Evolutionary conservation across 2,329 filamentous ascomycete species (phyloP), one percentile per base, ranked within the genome.

Genomic region (Diaporthe sp.): DNA sequence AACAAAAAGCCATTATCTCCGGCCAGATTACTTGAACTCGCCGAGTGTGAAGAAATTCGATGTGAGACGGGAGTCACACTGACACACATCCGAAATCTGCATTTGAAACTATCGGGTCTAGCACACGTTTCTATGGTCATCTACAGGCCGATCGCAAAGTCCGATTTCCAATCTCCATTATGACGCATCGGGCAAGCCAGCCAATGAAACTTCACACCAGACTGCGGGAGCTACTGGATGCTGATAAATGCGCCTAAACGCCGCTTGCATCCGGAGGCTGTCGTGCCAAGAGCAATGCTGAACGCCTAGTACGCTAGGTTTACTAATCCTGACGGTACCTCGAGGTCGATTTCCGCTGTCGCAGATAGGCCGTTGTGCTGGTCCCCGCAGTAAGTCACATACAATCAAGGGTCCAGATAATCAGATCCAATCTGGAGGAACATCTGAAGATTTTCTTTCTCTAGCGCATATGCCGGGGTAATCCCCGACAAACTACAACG

Each of bases 211-310:
- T 13, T 22, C 4, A 17, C 47, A 17, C 50, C 52, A 55, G 22
- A 35, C 38, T 40, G 40, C 15, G 30, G 33, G 45, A 30, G 40
- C 60, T 38, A 30, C 40, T 57, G 50, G 40, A 7, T 47, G 72
- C 72, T 73, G 72, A 73, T 73, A 70, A 73, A 73, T 69, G 72
- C 72, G 25, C 61, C 72, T 38, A 73, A 64, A 38, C 45, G 40
- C 54, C 54, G 45, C 57, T 45, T 47, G 42, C 38, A 60, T 28
- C 69, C 30, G 33, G 47, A 10, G 22, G 50, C 22, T 35, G 69
- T 55, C 1, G 40, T 35, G 61, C 71, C 40, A 73, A 73, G 71
- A 42, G n/a, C 10, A 30, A 17, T 10, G 35, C 15, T 52, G 22
- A 8, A 15, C 15, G 33, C 33, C 61, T 57, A 40, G 60, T 6